phyloP scores from a whole-genome alignment of 192 early-diverging fungal genomes.

The Backusella morwellensis region DNA sequence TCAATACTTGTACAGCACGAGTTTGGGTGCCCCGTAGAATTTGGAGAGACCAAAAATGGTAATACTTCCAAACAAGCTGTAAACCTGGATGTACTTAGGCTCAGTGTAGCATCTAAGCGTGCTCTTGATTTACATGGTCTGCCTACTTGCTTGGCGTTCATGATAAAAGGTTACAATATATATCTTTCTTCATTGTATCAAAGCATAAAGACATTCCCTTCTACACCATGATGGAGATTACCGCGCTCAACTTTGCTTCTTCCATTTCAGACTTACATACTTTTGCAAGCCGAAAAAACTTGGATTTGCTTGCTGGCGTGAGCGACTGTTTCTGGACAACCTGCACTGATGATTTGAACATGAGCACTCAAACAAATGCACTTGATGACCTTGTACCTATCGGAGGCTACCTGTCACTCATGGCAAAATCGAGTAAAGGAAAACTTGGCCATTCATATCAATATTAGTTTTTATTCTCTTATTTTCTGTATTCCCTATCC shows the following conservation, averaged over 20 bases:
- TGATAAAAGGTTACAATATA: neutral
- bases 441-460: too few species aligned
- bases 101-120: conserved; percentile 2
- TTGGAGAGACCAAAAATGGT: conserved; percentile 5
- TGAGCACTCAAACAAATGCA: too few species aligned
- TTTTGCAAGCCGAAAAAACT: neutral
- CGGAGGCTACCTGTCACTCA: too few species aligned
- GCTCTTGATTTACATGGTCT: neutral
- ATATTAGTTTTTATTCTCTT: too few species aligned
- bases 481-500: too few species aligned
- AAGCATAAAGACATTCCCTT: neutral
- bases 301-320: neutral
- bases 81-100: neutral
- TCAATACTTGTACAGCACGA: conserved; percentile 9
- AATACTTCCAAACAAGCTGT: conserved; percentile 8
- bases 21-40: conserved; percentile 1
- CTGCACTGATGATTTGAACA: neutral
- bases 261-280: neutral
- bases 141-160: conserved; percentile 9
- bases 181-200: conserved; percentile 10
- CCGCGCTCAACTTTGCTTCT: neutral
- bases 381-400: too few species aligned
- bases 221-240: conserved; percentile 8
- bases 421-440: too few species aligned
- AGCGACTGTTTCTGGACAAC: neutral